These are phyloP conservation scores for Onygenales sp. DNA, from an alignment of 2,329 filamentous ascomycete species.

Conservation along the genomic window DNA sequence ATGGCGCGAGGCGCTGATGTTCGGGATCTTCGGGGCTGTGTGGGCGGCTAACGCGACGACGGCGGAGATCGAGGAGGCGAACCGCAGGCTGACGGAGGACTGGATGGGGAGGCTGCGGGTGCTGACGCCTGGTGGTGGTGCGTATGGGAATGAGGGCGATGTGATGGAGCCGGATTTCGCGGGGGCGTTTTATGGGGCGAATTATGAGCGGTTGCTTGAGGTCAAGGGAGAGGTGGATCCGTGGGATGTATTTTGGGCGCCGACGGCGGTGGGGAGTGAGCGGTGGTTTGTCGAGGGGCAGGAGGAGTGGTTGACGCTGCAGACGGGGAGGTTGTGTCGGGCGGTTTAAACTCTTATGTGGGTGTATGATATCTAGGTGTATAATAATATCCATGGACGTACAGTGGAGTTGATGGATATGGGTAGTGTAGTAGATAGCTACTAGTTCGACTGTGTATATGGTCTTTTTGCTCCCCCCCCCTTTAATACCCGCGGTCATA, in stretches of 20 bases:
- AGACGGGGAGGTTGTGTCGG: not conserved
- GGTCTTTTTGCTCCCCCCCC: too few relatives aligned
- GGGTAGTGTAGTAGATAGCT: too few relatives aligned
- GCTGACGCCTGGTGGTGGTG: constrained; percentile 3
- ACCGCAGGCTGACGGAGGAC: constrained; percentile 23
- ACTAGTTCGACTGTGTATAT: too few relatives aligned
- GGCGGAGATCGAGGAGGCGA: constrained; percentile 15
- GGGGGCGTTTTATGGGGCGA: constrained; percentile 20
- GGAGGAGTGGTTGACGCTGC: not conserved
- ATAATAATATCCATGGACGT: too few relatives aligned
- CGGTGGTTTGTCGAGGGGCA: constrained; percentile 1
- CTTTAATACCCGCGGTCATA: too few relatives aligned
- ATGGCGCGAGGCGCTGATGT: constrained; percentile 10
- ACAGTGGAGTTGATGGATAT: too few relatives aligned
- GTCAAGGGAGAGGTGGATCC: constrained; percentile 24
- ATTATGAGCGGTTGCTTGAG: constrained; percentile 17
- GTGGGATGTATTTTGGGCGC: constrained; percentile 7
- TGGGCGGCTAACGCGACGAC: constrained; percentile 6
- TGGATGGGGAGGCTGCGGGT: constrained; percentile 12
- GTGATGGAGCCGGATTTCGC: constrained; percentile 17
- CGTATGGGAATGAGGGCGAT: constrained; percentile 6
- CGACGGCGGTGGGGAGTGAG: constrained; percentile 4
- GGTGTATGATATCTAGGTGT: too few relatives aligned
- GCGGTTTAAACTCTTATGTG: not conserved
- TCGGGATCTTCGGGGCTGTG: not conserved